Evolutionary conservation across 2,329 filamentous ascomycete species (phyloP).

Genomic region (Rutstroemia sp.): DNA sequence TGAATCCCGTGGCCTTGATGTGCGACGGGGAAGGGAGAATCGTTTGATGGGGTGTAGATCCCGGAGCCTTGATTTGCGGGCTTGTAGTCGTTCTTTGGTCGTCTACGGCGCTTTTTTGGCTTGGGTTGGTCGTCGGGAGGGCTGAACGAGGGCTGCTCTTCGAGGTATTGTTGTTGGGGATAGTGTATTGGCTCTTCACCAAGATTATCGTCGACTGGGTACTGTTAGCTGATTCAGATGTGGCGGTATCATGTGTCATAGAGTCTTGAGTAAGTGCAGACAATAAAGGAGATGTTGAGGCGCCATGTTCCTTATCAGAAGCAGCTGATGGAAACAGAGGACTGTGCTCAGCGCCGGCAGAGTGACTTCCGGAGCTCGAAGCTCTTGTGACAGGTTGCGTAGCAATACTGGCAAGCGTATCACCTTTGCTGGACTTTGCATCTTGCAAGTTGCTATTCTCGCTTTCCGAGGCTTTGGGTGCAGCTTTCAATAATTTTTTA

Average conservation of each 20-base stretch:
- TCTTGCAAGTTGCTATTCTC: not conserved
- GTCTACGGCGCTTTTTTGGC: not conserved
- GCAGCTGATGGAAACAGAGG: not conserved
- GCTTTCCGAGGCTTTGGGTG: not conserved
- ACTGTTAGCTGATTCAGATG: not conserved
- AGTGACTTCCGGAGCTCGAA: not conserved
- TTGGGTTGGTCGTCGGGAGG: not conserved
- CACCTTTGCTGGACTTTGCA: not conserved
- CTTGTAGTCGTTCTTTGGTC: not conserved
- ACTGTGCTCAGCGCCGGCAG: not conserved
- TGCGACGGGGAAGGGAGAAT: too few relatives aligned
- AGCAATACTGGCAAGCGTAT: too few relatives aligned
- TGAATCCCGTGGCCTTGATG: too few relatives aligned
- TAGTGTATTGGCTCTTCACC: not conserved
- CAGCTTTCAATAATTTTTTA: not conserved
- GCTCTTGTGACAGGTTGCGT: not conserved
- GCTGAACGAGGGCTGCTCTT: not conserved
- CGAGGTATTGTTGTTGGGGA: not conserved
- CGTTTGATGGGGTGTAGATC: too few relatives aligned
- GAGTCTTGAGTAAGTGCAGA: not conserved
- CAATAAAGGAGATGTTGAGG: not conserved
- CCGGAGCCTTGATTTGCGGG: not conserved
- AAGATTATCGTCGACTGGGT: not conserved
- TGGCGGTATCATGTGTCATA: not conserved
- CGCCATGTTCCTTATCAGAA: conserved; percentile 5